These are phyloP conservation scores for Colletotrichum caudatum DNA, from an alignment of 2,329 filamentous ascomycete species.

Conservation along the genomic window DNA sequence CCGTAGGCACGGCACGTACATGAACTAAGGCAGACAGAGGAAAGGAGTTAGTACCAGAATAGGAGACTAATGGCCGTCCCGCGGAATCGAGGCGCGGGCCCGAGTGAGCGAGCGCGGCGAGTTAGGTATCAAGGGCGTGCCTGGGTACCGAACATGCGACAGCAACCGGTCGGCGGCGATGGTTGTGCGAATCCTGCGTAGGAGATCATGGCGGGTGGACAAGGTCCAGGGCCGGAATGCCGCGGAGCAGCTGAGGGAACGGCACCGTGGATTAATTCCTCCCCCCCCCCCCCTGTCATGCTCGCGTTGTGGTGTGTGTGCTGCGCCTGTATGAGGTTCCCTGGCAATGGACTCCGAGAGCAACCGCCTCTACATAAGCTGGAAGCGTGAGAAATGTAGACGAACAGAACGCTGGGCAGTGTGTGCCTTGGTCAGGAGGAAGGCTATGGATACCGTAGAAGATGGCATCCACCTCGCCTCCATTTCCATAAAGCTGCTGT, in stretches of 20 bases:
- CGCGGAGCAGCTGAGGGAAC: constrained; percentile 34
- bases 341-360: constrained; percentile 4
- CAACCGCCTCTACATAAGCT: not conserved
- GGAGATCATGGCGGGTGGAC: constrained; percentile 18
- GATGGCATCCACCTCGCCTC: not conserved
- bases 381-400: constrained; percentile 9
- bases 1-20: constrained; percentile 12
- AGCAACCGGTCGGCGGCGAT: not conserved
- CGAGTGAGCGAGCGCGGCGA: not conserved
- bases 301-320: constrained; percentile 14
- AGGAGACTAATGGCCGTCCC: constrained; percentile 35
- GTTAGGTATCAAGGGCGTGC: constrained; percentile 23
- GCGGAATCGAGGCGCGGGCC: constrained; percentile 38
- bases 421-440: not conserved
- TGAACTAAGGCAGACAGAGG: constrained; percentile 8
- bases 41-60: constrained; percentile 37
- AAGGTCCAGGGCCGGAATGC: constrained; percentile 37
- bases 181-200: constrained; percentile 8
- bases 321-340: constrained; percentile 8
- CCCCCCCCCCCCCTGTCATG: constrained; percentile 1
- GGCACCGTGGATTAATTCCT: constrained; percentile 16
- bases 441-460: not conserved
- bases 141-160: constrained; percentile 33
- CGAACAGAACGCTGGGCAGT: not conserved
- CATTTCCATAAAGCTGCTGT: not conserved